Base-by-base conservation (phyloP, 2,329 filamentous ascomycete species). In the Penicillium sp. region DNA sequence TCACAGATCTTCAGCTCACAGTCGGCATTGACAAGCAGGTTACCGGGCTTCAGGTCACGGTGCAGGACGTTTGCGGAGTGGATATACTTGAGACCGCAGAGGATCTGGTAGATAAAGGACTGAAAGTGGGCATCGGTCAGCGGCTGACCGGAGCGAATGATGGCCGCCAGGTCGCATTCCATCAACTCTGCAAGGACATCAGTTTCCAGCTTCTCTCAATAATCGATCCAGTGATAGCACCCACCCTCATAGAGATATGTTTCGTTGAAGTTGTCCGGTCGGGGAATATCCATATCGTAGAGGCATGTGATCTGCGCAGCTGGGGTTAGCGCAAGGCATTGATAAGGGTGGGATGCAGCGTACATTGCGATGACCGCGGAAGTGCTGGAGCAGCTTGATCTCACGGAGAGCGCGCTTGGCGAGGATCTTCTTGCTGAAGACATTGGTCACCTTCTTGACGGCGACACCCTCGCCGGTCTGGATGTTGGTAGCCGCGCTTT, bases 401-500 rank as follows among this genome's bases (percentile, higher is more conserved):
- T 99, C 94, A 75, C 94, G 87, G 81, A 99, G 78, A 46, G 94
- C 94, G 71, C 94, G 90, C 86, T 99, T 99, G 68, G 94, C 94
- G 64, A 99, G 83, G 66, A 99, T 99, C 86, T 97, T 97, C 81
- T 99, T 99, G 84, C 92, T 97, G 78, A 99, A 99, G 68, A 99
- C 93, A 89, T 99, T 99, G 80, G 94, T 99, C 74, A 99, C 91
- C 79, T 99, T 99, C 79, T 99, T 99, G 82, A 99, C 94, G 68
- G 94, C 94, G 59, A 99, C 92, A 39, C 93, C 92, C 73, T 99
- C 94, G 69, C 86, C 88, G 31, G 89, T 95, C 75, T 92, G 86
- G 72, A 86, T 88, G 81, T 97, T 97, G 63, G 91, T 90, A 52
- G 94, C 94, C 56, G 94, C 93, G 76, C 92, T 27, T 96, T 60